phyloP scores from a whole-genome alignment of 169 alveolate genomes.

The Perkinsus marinus region DNA sequence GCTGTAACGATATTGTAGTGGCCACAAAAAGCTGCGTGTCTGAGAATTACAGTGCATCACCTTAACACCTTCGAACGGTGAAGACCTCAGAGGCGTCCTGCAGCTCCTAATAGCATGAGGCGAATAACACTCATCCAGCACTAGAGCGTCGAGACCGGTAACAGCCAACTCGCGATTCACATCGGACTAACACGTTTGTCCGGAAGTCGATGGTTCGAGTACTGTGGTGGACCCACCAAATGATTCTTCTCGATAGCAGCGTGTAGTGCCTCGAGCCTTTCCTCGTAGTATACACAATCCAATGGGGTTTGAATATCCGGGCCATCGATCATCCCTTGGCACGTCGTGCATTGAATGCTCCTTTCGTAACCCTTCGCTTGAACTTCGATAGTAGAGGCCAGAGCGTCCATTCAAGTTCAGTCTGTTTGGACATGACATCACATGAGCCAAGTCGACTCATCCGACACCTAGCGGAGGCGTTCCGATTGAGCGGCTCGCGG shows the following conservation, averaged over 20 bases:
- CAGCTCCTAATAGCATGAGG: neutral
- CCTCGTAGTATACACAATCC: neutral
- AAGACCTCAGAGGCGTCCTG: neutral
- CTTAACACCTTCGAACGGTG: neutral
- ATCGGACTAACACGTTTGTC: neutral
- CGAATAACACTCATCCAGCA: neutral
- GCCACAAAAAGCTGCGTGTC: neutral
- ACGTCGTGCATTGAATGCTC: too few species aligned
- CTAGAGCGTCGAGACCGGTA: neutral
- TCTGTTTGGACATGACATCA: too few species aligned
- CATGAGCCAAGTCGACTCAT: too few species aligned
- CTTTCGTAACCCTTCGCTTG: too few species aligned
- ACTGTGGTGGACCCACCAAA: neutral
- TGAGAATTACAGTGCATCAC: neutral
- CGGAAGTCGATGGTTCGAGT: neutral
- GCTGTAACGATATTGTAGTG: neutral
- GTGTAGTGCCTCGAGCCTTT: neutral
- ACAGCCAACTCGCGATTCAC: neutral
- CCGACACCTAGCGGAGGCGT: too few species aligned
- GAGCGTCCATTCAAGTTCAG: too few species aligned
- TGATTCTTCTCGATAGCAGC: neutral
- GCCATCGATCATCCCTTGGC: too few species aligned
- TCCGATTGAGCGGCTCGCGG: too few species aligned
- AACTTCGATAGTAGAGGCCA: too few species aligned
- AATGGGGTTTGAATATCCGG: neutral